Percentiles rank a stretch among this genome's conserved stretches.
Evolutionary conservation across 2,329 filamentous ascomycete genomes (phyloP).

Genomic region (Claviceps sp.): DNA sequence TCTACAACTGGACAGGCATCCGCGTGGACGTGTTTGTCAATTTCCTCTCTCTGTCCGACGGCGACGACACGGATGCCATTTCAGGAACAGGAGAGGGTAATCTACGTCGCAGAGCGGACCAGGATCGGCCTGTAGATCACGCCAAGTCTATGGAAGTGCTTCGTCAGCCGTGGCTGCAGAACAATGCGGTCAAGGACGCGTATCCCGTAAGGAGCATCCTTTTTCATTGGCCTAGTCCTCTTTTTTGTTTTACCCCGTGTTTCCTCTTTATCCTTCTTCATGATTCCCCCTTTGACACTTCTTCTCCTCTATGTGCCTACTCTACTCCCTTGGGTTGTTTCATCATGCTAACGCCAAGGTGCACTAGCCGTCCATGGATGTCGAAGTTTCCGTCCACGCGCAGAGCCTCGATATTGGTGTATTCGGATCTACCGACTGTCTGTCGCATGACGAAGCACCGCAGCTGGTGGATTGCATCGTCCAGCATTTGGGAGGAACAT

Average conservation of each 20-base stretch:
- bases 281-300: not conserved
- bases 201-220: conserved; percentile 17
- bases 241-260: not conserved
- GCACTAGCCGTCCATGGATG: conserved; percentile 24
- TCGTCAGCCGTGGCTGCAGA: conserved; percentile 7
- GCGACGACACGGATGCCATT: not conserved
- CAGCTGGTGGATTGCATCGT: conserved; percentile 15
- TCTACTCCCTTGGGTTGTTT: not conserved
- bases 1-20: conserved; percentile 62
- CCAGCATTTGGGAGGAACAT: conserved; percentile 5
- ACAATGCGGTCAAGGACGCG: conserved; percentile 12
- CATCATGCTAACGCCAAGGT: not conserved
- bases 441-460: conserved; percentile 15
- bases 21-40: conserved; percentile 66
- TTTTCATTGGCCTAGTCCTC: not conserved
- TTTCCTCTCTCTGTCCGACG: conserved; percentile 47
- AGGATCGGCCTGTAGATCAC: not conserved
- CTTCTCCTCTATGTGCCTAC: conserved; percentile 3
- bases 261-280: too few relatives aligned
- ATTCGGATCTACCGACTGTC: conserved; percentile 20
- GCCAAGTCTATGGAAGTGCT: not conserved
- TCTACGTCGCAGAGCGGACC: not conserved
- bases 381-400: conserved; percentile 24
- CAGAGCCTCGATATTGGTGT: conserved; percentile 24
- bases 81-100: not conserved